Conservation (phyloP, 139 green algal genomes). For the Chlorella vulgaris region DNA sequence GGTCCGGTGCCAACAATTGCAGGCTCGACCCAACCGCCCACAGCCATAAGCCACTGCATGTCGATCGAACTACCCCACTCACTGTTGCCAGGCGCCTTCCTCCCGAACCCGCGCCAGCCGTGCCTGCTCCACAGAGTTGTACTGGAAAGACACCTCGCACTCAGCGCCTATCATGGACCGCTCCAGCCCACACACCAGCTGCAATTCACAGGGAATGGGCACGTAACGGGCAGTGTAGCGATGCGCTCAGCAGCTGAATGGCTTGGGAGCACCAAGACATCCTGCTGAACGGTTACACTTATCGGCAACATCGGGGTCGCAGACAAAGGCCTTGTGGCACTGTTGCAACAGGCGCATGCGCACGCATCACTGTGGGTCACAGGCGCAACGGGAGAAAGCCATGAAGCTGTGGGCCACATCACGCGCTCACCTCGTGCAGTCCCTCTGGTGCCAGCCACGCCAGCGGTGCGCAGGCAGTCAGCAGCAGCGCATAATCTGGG, state of each 20-base stretch:
- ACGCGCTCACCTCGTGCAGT: constrained; percentile 20
- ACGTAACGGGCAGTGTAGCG: not conserved
- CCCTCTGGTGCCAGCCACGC: constrained; percentile 6
- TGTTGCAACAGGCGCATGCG: not conserved
- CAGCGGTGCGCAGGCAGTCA: constrained; percentile 10
- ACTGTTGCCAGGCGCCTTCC: constrained; percentile 13
- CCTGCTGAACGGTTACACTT: too few species aligned
- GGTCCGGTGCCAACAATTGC: too few species aligned
- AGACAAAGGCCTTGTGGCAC: not conserved
- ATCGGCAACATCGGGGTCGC: too few species aligned
- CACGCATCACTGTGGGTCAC: not conserved
- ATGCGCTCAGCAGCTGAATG: not conserved
- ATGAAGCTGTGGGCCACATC: not conserved
- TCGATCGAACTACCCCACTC: too few species aligned
- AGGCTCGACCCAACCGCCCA: too few species aligned
- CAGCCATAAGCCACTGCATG: too few species aligned
- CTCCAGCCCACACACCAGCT: constrained; percentile 24
- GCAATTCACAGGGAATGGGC: not conserved
- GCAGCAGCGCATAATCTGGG: constrained; percentile 16
- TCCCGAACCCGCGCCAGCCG: constrained; percentile 5
- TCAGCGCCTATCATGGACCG: constrained; percentile 22
- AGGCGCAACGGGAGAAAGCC: not conserved
- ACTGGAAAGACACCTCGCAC: constrained; percentile 20
- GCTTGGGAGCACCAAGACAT: not conserved
- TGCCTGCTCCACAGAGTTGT: constrained; percentile 22